Evolutionary conservation across 768 basidiomycete genomes (phyloP).

Genomic region (Coprinopsis cinerea): DNA sequence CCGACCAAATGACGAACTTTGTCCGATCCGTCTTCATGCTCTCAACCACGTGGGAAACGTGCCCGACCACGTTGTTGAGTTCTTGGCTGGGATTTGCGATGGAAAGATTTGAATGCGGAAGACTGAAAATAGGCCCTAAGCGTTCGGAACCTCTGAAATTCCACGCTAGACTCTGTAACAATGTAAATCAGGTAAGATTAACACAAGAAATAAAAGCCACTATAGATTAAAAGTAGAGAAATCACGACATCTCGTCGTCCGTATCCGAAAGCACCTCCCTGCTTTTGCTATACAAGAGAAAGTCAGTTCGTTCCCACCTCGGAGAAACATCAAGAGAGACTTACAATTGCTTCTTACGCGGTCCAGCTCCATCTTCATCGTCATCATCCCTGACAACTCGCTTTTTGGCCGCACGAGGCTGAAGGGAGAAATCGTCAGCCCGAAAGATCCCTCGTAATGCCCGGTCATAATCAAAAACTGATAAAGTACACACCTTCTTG

Average conservation of each 20-base stretch:
- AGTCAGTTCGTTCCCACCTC: slow-evolving; percentile 8
- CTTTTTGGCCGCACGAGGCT: slow-evolving; percentile 62
- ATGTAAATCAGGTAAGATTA: background rate
- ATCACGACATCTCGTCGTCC: slow-evolving; percentile 74
- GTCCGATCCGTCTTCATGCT: background rate
- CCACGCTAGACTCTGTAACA: no score
- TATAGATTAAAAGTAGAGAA: background rate
- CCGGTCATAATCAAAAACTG: no score
- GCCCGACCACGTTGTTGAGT: background rate
- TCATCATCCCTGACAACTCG: slow-evolving; percentile 77
- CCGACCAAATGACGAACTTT: slow-evolving; percentile 6
- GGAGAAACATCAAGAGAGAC: slow-evolving; percentile 21
- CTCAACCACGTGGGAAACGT: background rate
- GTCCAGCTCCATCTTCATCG: slow-evolving; percentile 56
- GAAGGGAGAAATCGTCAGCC: slow-evolving; percentile 16
- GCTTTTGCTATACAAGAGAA: slow-evolving; percentile 58
- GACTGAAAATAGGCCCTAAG: no score
- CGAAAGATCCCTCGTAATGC: background rate
- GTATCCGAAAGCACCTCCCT: slow-evolving; percentile 85
- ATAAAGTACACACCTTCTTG: slow-evolving; percentile 51
- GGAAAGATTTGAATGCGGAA: no score
- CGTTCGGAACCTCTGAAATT: no score
- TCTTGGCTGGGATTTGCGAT: no score
- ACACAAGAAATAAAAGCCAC: background rate
- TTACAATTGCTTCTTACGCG: slow-evolving; percentile 74